Evolutionary conservation across 75 land plant genomes (phyloP), one percentile per base, ranked within the genome.

Genomic region (Cunninghamia lanceolata): DNA sequence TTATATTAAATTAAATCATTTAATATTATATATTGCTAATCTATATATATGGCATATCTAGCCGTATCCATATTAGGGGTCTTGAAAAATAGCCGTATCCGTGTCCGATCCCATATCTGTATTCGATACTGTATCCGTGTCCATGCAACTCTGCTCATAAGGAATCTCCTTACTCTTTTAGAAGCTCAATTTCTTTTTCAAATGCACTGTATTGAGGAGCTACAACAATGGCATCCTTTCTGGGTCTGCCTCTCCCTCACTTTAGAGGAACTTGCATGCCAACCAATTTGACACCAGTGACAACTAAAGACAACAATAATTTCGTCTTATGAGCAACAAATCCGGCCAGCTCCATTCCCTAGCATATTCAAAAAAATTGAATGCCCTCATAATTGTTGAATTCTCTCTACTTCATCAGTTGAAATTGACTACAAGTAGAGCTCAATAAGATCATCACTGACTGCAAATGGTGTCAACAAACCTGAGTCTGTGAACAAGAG

Each of bases 401-500:
- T 73, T 38, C 13, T 73, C 36, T 71, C 1, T 28, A 34, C 14
- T 71, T 71, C 73, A 8, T 68, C 74, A 70, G 63, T 70, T 70
- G 34, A 70, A 70, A 30, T n/a, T 9, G 13, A 6, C 75, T 92
- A 97, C 75, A 97, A 86, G 88, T 97, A 97, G 39, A 97, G 91
- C 84, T 96, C 96, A 82, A 97, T 97, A 39, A 97, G 93, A 85
- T 97, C 99, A 84, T 97, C 99, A 84, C 99, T 97, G 14, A 97
- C 99, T 53, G 95, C 99, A 52, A 98, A 96, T 17, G 99, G 99
- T 25, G 99, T 96, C 6, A 97, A 88, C 43, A 95, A 95, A 36
- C 99, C 99, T 71, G 96, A 86, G 91, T 97, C 99, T 52, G 99
- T 97, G 87, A 97, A 97, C 83, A 97, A 90, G 13, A 97, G 93